Percentiles rank a stretch among this genome's conserved stretches.
phyloP scores from a whole-genome alignment of 495 filamentous ascomycete genomes.

The Hypomontagnella submonticulosa region DNA sequence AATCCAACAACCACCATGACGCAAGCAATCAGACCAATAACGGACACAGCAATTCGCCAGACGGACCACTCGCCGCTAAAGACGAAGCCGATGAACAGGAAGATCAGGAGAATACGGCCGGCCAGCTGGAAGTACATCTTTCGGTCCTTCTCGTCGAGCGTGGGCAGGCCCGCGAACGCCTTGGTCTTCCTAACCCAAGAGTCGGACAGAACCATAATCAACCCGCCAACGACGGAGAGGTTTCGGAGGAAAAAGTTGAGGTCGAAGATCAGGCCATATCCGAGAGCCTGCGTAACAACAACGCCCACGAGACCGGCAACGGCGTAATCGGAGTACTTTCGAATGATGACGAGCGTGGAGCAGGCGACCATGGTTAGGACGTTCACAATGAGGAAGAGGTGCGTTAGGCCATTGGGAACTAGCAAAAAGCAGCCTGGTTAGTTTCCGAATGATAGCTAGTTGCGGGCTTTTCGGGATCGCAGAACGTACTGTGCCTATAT shows the following conservation, averaged over 20 bases:
- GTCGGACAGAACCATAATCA: slow-evolving; percentile 97
- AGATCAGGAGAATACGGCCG: slow-evolving; percentile 94
- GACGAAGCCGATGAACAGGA: slow-evolving; percentile 95
- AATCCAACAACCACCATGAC: slow-evolving; percentile 99
- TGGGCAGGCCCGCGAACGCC: slow-evolving; percentile 91
- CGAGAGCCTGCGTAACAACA: slow-evolving; percentile 94
- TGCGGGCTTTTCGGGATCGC: slow-evolving; percentile 18
- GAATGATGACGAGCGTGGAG: slow-evolving; percentile 86
- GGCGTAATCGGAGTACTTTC: slow-evolving; percentile 91
- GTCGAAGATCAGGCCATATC: slow-evolving; percentile 98
- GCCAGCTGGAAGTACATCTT: slow-evolving; percentile 99
- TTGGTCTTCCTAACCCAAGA: slow-evolving; percentile 98
- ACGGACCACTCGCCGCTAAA: slow-evolving; percentile 94
- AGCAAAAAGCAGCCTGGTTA: slow-evolving; percentile 32
- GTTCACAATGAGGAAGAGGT: slow-evolving; percentile 92
- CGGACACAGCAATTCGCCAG: slow-evolving; percentile 81
- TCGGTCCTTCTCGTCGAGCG: slow-evolving; percentile 97
- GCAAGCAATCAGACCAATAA: slow-evolving; percentile 88
- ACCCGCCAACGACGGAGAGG: slow-evolving; percentile 92
- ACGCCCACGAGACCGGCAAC: slow-evolving; percentile 90
- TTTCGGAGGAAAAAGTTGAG: slow-evolving; percentile 99
- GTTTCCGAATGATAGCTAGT: slow-evolving; percentile 9
- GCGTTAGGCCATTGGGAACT: slow-evolving; percentile 92
- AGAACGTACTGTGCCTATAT: slow-evolving; percentile 86
- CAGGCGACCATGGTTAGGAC: slow-evolving; percentile 88